Evolutionary conservation across 169 alveolate species (phyloP).

Genomic region (Ichthyophthirius multifiliis): DNA sequence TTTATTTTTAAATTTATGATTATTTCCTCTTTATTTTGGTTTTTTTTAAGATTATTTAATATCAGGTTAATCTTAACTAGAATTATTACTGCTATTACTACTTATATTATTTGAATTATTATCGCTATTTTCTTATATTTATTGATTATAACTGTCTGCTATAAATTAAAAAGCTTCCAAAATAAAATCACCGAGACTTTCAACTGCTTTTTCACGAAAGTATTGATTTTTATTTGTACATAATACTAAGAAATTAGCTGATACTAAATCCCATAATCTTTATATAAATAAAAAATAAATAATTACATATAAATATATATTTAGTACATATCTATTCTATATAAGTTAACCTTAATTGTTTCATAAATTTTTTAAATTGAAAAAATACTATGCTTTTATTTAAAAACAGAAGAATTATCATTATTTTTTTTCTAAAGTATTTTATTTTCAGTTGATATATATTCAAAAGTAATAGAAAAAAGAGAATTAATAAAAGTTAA

Average conservation of each 20-base stretch:
- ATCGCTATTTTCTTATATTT: no score
- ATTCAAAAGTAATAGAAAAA: not conserved
- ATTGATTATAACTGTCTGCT: no score
- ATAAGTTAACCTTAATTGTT: not conserved
- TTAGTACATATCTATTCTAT: not conserved
- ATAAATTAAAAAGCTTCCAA: not conserved
- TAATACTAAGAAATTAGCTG: not conserved
- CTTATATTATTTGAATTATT: no score
- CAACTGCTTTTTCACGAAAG: constrained; percentile 2
- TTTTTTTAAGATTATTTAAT: no score
- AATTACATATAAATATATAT: not conserved
- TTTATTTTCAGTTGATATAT: not conserved
- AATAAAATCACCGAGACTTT: not conserved
- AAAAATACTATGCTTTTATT: not conserved
- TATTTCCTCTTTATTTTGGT: not conserved
- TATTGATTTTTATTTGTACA: not conserved
- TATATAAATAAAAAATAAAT: no score
- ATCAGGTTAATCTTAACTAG: no score
- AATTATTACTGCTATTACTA: no score
- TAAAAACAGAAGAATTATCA: not conserved
- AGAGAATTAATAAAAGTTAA: not conserved
- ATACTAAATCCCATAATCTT: not conserved
- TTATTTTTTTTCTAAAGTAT: not conserved
- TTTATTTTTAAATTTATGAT: not conserved
- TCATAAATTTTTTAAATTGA: not conserved